Evolutionary conservation across 192 early-diverging fungal species (phyloP), one percentile per base, ranked within the genome.

Genomic region (Umbelopsis sp.): DNA sequence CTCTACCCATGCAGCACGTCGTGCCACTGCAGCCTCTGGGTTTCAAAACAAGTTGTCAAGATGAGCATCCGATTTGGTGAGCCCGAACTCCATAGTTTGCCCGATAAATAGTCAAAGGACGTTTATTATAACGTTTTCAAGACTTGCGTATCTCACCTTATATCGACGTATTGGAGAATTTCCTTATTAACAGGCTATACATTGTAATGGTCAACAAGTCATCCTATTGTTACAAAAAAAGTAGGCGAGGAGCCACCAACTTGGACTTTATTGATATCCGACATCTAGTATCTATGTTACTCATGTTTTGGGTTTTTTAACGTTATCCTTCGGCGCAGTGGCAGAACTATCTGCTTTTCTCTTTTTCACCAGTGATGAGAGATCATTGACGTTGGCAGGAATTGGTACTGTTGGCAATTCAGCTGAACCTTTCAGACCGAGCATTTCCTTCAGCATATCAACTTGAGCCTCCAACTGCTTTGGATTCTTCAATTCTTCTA

Each of bases 351-450:
- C 49, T n/a, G 25, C 50, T 17, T 82, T 82, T 38, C 77, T 68
- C 73, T 87, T 88, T 32, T 62, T 62, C 25, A 88, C 77, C 3
- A 88, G 73, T 0, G 80, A 76, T 10, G 81, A 74, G 24, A 88
- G 70, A 67, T 88, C 86, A 74, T 87, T 79, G 26, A 85, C 83
- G 68, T 70, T 38, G 7, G 67, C 36, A 54, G 50, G 17, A 26
- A 52, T 8, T 9, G 62, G 20, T 52, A 74, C 26, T 45, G 36
- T 16, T 49, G 31, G 50, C 9, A 22, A 52, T 8, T 26, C 72
- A 45, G 31, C 68, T 38, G 31, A 72, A 47, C 43, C 44, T 45
- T 43, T 50, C 47, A 21, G 24, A 43, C 34, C 69, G 65, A 71
- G 71, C 32, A 47, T 59, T 69, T 22, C 31, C 17, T 66, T 36